Evolutionary conservation across 768 basidiomycete genomes (phyloP), one percentile per base, ranked within the genome.

Genomic region (Exidia glandulosa): DNA sequence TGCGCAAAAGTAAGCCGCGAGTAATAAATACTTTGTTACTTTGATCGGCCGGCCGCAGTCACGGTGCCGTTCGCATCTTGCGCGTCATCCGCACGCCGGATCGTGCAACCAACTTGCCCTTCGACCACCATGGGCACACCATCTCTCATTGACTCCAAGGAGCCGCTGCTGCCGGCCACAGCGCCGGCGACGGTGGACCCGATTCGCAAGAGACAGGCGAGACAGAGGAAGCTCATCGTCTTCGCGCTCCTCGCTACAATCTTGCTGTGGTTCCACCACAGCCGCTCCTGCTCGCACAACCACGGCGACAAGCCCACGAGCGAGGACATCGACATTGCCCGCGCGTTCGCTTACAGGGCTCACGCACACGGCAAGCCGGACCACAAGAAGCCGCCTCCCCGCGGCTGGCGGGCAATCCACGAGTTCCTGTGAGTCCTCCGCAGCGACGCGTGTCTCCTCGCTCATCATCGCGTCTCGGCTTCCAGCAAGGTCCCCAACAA

Each of bases 401-500:
- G 25, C 6, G 50, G 50, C 50, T 9, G 30, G 50, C 25, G 30
- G 50, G 50, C 50, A 27, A 54, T 54, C 50, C 25, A 25, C 27
- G 27, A 54, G 50, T 54, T 54, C 25, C 50, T 54, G 50, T 54
- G 50, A 48, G 25, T 9, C 6, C 25, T 1, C 50, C 25, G 25
- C 25, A 4, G 12, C 7, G 27, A 1, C 10, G 25, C 50, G 25
- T 54, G 25, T 12, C 23, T 29, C 50, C 19, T 27, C 9, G 25
- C 12, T 29, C 7, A 14, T 25, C 23, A 23, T 19, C 41, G 6
- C 41, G 23, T 36, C 34, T 25, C 37, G 47, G 32, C 13, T 57
- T 56, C 4, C 32, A 84, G 83, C 66, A 79, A 78, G 10, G 71
- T 85, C 12, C 87, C 86, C 1, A 79, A 75, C 62, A 65, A 75